Evolutionary conservation across 106 monocot genomes (phyloP), one percentile per base, ranked within the genome.

Genomic region (Acorus gramineus): DNA sequence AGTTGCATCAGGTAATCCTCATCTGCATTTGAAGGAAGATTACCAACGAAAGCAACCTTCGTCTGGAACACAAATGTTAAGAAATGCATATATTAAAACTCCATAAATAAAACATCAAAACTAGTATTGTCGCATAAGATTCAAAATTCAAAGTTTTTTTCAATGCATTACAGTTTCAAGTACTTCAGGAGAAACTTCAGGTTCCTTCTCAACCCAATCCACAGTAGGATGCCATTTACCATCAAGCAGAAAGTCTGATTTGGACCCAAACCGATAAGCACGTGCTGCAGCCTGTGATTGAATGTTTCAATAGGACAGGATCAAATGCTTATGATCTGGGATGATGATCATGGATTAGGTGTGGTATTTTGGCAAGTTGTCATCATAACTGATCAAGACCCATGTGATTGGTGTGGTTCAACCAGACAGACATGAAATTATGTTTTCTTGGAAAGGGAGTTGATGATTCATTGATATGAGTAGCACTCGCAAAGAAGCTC

Each of bases 231-330:
- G 80, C 66, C 65, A 71, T 28, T 58, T 52, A 57, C 71, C 71
- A 61, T 44, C 61, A 66, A 80, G 58, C n/a, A 75, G 14, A 72
- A 80, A 80, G 14, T 80, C 75, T 53, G 75, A 14, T 45, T 58
- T 71, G 8, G 80, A 80, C 8, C 71, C 71, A 54, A 76, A 11
- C 8, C 76, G 80, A 44, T 67, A 46, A 62, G 75, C 75, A 52
- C 80, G 80, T 69, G 80, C 75, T 46, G 80, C 80, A 62, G 75
- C 80, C 80, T 80, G 71, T 71, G 63, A 76, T 76, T 57, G 70
- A 57, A 65, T 51, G 14, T 68, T 69, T 76, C 48, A 42, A 8
- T 5, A 56, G 53, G 65, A 70, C 14, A 64, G 59, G 63, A 71
- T 76, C 57, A 71, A 75, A 71, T 11, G 68, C 47, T 55, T 57